Percentiles rank a stretch among this genome's conserved stretches.
Conservation (phyloP, 768 basidiomycete species). For the Podaxis pistillaris region DNA sequence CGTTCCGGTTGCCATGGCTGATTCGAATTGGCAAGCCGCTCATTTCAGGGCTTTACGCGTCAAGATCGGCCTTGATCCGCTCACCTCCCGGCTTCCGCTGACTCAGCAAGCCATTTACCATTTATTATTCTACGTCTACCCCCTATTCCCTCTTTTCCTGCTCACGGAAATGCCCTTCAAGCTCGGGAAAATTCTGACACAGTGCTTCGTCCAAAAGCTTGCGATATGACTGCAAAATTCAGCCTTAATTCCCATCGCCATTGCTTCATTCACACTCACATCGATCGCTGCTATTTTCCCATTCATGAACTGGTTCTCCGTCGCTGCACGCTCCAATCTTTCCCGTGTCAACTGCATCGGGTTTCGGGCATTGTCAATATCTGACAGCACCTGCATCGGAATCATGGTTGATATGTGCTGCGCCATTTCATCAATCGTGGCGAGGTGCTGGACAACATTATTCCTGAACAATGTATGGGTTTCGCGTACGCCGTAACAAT, state of each 20-base stretch:
- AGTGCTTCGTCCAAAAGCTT: conserved; percentile 67
- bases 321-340: conserved; percentile 76
- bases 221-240: conserved; percentile 61
- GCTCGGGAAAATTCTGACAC: conserved; percentile 69
- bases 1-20: conserved; percentile 28
- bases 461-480: conserved; percentile 46
- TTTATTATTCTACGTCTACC: conserved; percentile 1
- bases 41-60: conserved; percentile 12
- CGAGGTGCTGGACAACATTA: conserved; percentile 68
- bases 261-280: conserved; percentile 35
- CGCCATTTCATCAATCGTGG: conserved; percentile 66
- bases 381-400: conserved; percentile 71
- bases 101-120: conserved; percentile 4
- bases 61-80: conserved; percentile 14
- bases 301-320: conserved; percentile 91
- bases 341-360: conserved; percentile 83
- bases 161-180: conserved; percentile 35
- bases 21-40: conserved; percentile 1
- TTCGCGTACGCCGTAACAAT: background rate
- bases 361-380: conserved; percentile 79
- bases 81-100: conserved; percentile 7
- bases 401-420: conserved; percentile 61
- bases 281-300: conserved; percentile 80
- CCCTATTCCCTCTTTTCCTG: background rate
- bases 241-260: background rate